Conservation (phyloP, 371 early-diverging fungal species). For the Rhizopus stolonifer region DNA sequence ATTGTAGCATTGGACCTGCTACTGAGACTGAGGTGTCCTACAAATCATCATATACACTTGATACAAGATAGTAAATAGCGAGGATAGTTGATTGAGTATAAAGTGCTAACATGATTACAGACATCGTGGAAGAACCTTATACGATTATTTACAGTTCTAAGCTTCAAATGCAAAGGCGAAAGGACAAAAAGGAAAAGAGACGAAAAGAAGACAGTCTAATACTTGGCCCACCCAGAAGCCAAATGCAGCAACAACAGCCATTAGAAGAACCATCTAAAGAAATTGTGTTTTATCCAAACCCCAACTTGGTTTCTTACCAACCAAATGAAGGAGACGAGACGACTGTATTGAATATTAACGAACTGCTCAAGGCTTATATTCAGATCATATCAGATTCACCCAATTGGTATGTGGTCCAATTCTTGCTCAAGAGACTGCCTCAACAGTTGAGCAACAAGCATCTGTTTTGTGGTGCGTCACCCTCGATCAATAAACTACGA, state of each 20-base stretch:
- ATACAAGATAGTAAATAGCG: constrained; percentile 35
- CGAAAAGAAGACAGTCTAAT: constrained; percentile 10
- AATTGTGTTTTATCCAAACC: constrained; percentile 31
- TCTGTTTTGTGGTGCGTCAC: constrained; percentile 62
- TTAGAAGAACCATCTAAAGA: not conserved
- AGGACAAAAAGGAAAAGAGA: constrained; percentile 10
- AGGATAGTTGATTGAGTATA: not conserved
- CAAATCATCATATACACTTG: constrained; percentile 57
- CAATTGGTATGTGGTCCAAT: constrained; percentile 64
- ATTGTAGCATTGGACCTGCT: constrained; percentile 57
- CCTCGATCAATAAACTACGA: constrained; percentile 55
- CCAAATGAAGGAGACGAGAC: constrained; percentile 23
- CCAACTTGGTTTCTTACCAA: constrained; percentile 46
- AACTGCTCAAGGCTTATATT: constrained; percentile 53
- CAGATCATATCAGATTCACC: constrained; percentile 61
- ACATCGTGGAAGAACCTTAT: constrained; percentile 14
- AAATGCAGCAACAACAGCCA: not conserved
- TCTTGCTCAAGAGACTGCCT: constrained; percentile 64
- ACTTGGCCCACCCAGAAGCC: constrained; percentile 9
- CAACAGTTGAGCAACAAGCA: constrained; percentile 74
- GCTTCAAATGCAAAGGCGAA: constrained; percentile 8
- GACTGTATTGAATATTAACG: constrained; percentile 25
- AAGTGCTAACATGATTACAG: not conserved
- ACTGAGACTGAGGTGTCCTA: constrained; percentile 55
- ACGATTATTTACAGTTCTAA: constrained; percentile 19